A percentile compares a stretch with the other conserved stretches of the same genome.
Evolutionary conservation across 305 asterid genomes (phyloP).

Genomic region (Caryopteris hybrid): DNA sequence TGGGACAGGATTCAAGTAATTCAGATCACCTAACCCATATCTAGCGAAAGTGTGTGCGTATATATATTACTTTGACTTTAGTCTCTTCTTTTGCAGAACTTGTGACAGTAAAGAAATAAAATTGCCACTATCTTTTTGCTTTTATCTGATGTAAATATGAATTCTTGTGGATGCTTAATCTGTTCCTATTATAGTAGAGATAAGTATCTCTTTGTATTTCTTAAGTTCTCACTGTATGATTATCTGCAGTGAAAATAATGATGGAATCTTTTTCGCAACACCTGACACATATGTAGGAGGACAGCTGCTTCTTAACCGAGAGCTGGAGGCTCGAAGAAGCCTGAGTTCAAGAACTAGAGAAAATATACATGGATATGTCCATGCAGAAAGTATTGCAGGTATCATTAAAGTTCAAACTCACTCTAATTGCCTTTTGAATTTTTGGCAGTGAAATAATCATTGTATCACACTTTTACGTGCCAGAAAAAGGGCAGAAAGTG

Average conservation of each 20-base stretch:
- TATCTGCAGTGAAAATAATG: too few species aligned
- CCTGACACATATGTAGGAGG: constrained; percentile 69
- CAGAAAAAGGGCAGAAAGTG: constrained; percentile 89
- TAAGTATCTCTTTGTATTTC: background rate
- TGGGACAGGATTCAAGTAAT: too few species aligned
- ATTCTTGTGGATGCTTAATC: background rate
- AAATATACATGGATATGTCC: constrained; percentile 66
- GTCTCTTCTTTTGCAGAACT: too few species aligned
- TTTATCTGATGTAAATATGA: background rate
- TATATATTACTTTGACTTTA: background rate
- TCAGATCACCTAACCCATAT: too few species aligned
- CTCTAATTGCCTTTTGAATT: too few species aligned
- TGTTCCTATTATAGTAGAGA: background rate
- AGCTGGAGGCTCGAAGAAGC: constrained; percentile 67
- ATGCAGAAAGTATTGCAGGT: constrained; percentile 88
- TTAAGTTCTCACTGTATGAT: background rate
- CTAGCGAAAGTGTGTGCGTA: too few species aligned
- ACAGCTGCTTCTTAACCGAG: constrained; percentile 58
- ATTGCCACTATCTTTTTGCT: too few species aligned
- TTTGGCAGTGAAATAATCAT: too few species aligned
- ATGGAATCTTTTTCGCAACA: too few species aligned
- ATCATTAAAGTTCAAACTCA: too few species aligned
- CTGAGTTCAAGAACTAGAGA: constrained; percentile 70
- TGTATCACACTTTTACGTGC: background rate
- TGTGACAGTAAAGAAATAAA: too few species aligned